A percentile compares a stretch with the other conserved stretches of the same genome.
Evolutionary conservation across 164 flowering plant species (phyloP).

Genomic region (Sedum album): DNA sequence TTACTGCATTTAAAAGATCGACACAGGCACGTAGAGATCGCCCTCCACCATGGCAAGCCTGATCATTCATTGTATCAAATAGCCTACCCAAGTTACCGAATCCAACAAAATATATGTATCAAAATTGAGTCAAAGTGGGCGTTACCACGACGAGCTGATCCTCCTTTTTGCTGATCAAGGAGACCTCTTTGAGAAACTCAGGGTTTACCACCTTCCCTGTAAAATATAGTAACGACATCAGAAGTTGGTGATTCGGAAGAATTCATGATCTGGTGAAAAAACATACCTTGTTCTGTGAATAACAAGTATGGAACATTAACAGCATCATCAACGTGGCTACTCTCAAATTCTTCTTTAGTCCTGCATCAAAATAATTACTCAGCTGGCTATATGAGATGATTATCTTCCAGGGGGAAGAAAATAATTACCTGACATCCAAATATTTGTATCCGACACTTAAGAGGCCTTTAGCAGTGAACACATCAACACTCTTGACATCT

Average conservation of each 20-base stretch:
- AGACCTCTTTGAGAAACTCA: slow-evolving; percentile 29
- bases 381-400: background rate
- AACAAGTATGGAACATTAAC: slow-evolving; percentile 46
- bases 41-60: slow-evolving; percentile 44
- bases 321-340: slow-evolving; percentile 39
- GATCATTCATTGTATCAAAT: background rate
- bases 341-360: slow-evolving; percentile 33
- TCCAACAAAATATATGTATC: background rate
- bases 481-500: slow-evolving; percentile 29
- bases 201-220: slow-evolving; percentile 31
- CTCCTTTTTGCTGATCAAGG: slow-evolving; percentile 22
- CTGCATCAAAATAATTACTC: slow-evolving; percentile 8
- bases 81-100: background rate
- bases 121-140: background rate
- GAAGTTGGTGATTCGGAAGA: background rate
- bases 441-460: slow-evolving; percentile 26
- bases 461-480: slow-evolving; percentile 29
- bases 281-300: slow-evolving; percentile 25
- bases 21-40: slow-evolving; percentile 30
- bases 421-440: slow-evolving; percentile 34
- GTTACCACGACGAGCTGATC: slow-evolving; percentile 33
- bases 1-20: slow-evolving; percentile 35
- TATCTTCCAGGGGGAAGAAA: too few relatives aligned
- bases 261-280: background rate
- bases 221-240: background rate